Evolutionary conservation across 192 early-diverging fungal genomes (phyloP).

Genomic region (Coemansia pectinata): DNA sequence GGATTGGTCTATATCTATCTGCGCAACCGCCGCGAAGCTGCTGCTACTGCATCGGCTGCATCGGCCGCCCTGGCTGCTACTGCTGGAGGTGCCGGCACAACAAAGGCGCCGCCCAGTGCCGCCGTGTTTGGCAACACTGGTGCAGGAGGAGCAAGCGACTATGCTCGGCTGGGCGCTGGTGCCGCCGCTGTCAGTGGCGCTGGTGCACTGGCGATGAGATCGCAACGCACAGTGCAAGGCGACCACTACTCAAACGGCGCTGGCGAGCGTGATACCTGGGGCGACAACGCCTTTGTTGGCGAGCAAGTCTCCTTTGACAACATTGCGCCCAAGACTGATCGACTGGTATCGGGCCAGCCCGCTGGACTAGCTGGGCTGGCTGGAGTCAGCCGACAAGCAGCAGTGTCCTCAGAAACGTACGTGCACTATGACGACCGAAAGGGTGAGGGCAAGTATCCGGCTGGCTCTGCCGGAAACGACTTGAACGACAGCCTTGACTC

Average conservation of each 20-base stretch:
- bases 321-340: constrained; percentile 42
- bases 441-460: constrained; percentile 13
- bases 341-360: constrained; percentile 37
- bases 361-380: constrained; percentile 36
- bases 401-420: constrained; percentile 50
- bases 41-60: constrained; percentile 51
- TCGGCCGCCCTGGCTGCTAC: constrained; percentile 52
- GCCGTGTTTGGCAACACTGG: constrained; percentile 15
- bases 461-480: constrained; percentile 5
- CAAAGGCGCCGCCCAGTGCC: constrained; percentile 25
- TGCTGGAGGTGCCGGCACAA: constrained; percentile 24
- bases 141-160: background rate
- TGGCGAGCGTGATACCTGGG: constrained; percentile 34
- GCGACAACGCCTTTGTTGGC: constrained; percentile 29
- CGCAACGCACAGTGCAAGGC: constrained; percentile 14
- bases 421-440: constrained; percentile 36
- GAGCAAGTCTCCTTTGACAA: constrained; percentile 52
- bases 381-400: constrained; percentile 42
- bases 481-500: constrained; percentile 51
- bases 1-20: constrained; percentile 61
- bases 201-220: constrained; percentile 21
- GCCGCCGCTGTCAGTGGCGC: constrained; percentile 19
- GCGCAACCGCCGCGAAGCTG: constrained; percentile 56
- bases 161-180: background rate
- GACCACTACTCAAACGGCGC: constrained; percentile 10